Evolutionary conservation across 495 filamentous ascomycete species (phyloP), one percentile per base, ranked within the genome.

Genomic region (Darksidea phi): DNA sequence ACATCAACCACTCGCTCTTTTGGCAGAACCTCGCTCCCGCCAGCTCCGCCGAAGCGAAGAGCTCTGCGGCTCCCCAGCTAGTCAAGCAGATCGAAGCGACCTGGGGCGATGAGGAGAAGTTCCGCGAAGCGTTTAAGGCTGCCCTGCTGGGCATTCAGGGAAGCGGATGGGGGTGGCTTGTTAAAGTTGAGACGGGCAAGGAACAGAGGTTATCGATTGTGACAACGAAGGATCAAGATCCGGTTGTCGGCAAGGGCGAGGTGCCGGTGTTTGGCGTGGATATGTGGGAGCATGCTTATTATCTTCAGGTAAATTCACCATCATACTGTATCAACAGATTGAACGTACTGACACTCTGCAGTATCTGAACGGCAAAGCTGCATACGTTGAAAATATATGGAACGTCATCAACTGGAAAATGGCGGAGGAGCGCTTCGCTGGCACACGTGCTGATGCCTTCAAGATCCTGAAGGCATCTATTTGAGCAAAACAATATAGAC

Each of bases 231-330:
- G 74, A 76, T 56, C 74, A 76, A 62, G 73, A 75, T 55, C 69
- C 69, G 11, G 52, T 71, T 13, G 68, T 70, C 2, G 73, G 70
- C 21, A 64, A 69, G 2, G 64, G 64, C 8, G 64, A 71, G 15
- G 67, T 69, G 10, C 74, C 74, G 2, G 67, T 76, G 46, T 64
- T 76, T 38, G 74, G 72, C 2, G 54, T 76, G 3, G 74, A 76
- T 54, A 75, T 75, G 58, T 76, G 74, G 74, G 74, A 76, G 68
- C 74, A 76, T 67, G 74, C 74, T 0, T 76, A 76, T 51, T 76
- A 76, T 63, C 55, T 76, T 21, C 71, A 73, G 59, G 64, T 67
- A 53, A 54, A 49, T 46, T 25, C 20, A 23, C n/a, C 1, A 48
- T n/a, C 7, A 1, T n/a, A n/a, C 36, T 43, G 28, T 15, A 17